phyloP scores from a whole-genome alignment of 2,329 filamentous ascomycete species.

The Trichoderma oligosporum region DNA sequence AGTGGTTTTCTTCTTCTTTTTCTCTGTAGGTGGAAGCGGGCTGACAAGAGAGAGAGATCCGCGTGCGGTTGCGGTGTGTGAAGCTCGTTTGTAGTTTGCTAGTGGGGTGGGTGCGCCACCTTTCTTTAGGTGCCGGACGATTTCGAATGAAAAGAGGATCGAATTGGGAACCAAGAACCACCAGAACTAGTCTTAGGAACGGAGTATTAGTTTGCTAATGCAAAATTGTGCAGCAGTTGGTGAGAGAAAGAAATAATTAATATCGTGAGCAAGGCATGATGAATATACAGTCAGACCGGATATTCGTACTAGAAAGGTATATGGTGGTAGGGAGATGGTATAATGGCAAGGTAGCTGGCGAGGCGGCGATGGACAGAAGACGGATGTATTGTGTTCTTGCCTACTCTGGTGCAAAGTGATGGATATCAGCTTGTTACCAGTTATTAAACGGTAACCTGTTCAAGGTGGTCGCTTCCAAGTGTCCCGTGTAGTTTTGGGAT shows the following conservation, averaged over 20 bases:
- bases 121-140: conserved; percentile 2
- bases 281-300: no score
- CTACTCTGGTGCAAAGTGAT: not conserved
- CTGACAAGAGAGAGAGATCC: conserved; percentile 14
- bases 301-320: no score
- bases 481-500: not conserved
- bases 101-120: conserved; percentile 16
- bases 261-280: no score
- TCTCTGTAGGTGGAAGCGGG: conserved; percentile 14
- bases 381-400: not conserved
- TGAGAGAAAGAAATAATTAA: no score
- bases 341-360: no score
- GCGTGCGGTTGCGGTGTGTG: conserved; percentile 17
- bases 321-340: no score
- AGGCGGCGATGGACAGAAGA: not conserved
- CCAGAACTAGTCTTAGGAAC: not conserved
- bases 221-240: no score
- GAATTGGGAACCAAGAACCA: not conserved
- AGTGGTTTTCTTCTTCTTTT: no score
- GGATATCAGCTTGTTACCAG: not conserved
- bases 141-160: conserved; percentile 6
- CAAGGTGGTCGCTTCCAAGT: not conserved
- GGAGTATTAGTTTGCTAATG: no score
- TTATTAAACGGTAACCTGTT: not conserved
- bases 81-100: not conserved